Evolutionary conservation across 2,329 filamentous ascomycete genomes (phyloP).

Genomic region (Rhinocladiella mackenziei): DNA sequence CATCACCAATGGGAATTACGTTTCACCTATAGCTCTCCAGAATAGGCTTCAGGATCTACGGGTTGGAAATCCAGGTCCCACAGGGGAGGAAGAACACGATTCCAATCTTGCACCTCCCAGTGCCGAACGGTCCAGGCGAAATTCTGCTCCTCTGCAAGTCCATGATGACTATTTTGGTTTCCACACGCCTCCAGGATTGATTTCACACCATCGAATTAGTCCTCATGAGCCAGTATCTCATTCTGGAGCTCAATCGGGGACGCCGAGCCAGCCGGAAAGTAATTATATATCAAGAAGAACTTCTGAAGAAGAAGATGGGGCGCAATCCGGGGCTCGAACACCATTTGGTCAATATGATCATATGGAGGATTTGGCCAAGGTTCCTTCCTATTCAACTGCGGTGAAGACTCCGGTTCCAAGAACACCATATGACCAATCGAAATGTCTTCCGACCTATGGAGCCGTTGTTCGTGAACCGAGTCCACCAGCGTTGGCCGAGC

Average conservation of each 20-base stretch:
- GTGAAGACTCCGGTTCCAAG: conserved; percentile 61
- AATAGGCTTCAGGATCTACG: conserved; percentile 59
- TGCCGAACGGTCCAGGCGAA: conserved; percentile 15
- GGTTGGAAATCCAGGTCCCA: conserved; percentile 28
- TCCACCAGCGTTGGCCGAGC: conserved; percentile 34
- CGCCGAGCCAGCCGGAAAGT: conserved; percentile 18
- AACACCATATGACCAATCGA: conserved; percentile 36
- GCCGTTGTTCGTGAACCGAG: conserved; percentile 43
- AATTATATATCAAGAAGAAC: conserved; percentile 41
- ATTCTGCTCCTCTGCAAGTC: conserved; percentile 10
- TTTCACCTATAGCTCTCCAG: conserved; percentile 65
- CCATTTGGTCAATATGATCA: conserved; percentile 50
- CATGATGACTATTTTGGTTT: no score
- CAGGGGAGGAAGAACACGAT: conserved; percentile 13
- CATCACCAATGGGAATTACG: conserved; percentile 50
- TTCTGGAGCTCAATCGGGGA: conserved; percentile 8
- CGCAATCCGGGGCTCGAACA: conserved; percentile 42
- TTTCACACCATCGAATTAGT: conserved; percentile 13
- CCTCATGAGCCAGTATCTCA: conserved; percentile 12
- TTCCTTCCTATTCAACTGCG: conserved; percentile 73
- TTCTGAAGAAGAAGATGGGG: conserved; percentile 46
- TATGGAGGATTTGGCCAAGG: conserved; percentile 63
- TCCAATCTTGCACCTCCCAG: conserved; percentile 2
- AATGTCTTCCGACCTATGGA: conserved; percentile 61
- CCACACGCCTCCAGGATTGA: no score